Conservation (phyloP, 139 green algal genomes). For the Coccomyxa sp. region DNA sequence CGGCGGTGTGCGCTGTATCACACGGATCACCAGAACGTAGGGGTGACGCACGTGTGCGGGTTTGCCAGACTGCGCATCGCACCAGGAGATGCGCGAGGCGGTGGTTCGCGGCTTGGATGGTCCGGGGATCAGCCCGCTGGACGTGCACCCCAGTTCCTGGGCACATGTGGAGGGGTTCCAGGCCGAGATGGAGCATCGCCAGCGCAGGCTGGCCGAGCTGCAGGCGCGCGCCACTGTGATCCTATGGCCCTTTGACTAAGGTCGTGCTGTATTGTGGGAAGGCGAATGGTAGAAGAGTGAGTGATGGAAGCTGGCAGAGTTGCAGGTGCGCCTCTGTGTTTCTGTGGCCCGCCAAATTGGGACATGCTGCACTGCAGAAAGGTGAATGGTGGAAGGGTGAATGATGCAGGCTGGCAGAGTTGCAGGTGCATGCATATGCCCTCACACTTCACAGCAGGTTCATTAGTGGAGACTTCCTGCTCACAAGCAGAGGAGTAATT, state of each 20-base stretch:
- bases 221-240: neutral
- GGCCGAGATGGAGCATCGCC: slow-evolving; percentile 5
- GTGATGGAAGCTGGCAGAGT: no score
- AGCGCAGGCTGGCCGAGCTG: neutral
- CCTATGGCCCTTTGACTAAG: neutral
- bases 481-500: neutral
- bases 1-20: no score
- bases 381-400: no score
- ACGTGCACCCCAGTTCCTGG: slow-evolving; percentile 3
- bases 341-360: no score
- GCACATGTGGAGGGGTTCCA: slow-evolving; percentile 3
- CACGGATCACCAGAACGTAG: no score
- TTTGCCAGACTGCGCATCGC: slow-evolving; percentile 18
- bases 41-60: no score
- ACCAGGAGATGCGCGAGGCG: slow-evolving; percentile 39
- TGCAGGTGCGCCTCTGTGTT: no score
- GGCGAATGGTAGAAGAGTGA: no score
- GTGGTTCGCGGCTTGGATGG: slow-evolving; percentile 40
- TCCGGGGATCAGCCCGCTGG: slow-evolving; percentile 11
- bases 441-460: neutral
- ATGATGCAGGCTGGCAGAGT: no score
- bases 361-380: no score
- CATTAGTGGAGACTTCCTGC: neutral
- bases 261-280: no score
- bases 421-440: neutral